Evolutionary conservation across 2,329 filamentous ascomycete genomes (phyloP), one percentile per base, ranked within the genome.

Genomic region (Huntiella moniliformis): DNA sequence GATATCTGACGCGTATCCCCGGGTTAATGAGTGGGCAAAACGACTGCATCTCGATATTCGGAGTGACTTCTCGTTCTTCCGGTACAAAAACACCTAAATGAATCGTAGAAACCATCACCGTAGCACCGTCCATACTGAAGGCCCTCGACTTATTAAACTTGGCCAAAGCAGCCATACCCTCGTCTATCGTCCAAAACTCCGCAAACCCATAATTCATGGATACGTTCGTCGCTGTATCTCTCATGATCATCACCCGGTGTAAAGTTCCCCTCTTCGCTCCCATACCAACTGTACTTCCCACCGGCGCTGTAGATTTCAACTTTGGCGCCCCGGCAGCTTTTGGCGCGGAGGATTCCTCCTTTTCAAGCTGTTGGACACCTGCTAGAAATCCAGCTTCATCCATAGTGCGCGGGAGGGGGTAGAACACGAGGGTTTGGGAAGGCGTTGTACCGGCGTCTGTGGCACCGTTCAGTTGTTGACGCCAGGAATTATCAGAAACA

Each of bases 51-150:
- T 73, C 68, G n/a, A 67, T 71, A 13, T 70, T 70, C 0, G 70
- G 64, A 4, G 67, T 67, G 1, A 65, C 48, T 5, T 70, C 67
- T 43, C 77, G 71, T 42, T 80, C 67, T 38, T 82, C 78, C 0
- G 81, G 82, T 10, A 87, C 73, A 55, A 92, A 91, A 2, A 91
- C 82, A 4, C 83, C 83, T n/a, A 82, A 74, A 52, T 91, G 83
- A 35, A 87, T 86, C 53, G 81, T 85, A 38, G 73, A 79, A 17
- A 84, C 68, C 8, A 73, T 68, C 12, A 85, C 79, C 0, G 77
- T 73, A 52, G 76, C 79, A 2, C 79, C 83, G 0, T 77, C 78
- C 51, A 91, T 83, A 2, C 79, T 85, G 55, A 88, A 88, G 42
- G 77, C 79, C 8, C 82, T 74, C 22, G 78, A 74, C 32, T 77